Percentiles rank a stretch among this genome's conserved stretches.
Evolutionary conservation across 2,329 filamentous ascomycete genomes (phyloP).

Genomic region (Aspergillus sp.): DNA sequence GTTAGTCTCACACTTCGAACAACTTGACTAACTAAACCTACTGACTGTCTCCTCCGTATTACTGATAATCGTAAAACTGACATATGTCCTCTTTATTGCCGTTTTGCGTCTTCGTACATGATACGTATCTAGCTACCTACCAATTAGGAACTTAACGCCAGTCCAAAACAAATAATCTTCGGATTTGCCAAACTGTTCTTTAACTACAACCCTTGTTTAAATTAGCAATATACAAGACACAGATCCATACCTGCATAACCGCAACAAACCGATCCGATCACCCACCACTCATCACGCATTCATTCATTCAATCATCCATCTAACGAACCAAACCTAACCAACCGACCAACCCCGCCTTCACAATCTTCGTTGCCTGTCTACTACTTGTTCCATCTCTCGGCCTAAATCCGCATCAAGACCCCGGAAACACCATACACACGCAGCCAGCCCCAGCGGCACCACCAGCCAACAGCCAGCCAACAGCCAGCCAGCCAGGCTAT

Average conservation of each 20-base stretch:
- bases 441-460: conserved; percentile 1
- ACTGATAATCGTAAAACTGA: background rate
- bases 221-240: background rate
- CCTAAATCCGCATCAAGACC: background rate
- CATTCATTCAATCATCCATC: too few relatives aligned
- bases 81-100: background rate
- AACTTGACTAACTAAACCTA: background rate
- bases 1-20: background rate
- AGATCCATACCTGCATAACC: background rate
- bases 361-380: background rate
- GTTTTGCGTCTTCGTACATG: background rate
- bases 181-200: background rate
- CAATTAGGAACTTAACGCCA: background rate
- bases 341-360: background rate
- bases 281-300: background rate
- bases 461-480: background rate
- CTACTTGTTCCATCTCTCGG: background rate
- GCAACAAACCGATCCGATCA: background rate
- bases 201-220: background rate
- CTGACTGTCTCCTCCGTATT: background rate
- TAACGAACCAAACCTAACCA: background rate
- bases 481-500: background rate
- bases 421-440: background rate
- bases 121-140: background rate
- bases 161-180: background rate